Percentiles rank a stretch among this genome's conserved stretches.
These are phyloP conservation scores for Globisporangium emineosum DNA, from an alignment of 352 stramenopile genomes.

Conservation along the genomic window DNA sequence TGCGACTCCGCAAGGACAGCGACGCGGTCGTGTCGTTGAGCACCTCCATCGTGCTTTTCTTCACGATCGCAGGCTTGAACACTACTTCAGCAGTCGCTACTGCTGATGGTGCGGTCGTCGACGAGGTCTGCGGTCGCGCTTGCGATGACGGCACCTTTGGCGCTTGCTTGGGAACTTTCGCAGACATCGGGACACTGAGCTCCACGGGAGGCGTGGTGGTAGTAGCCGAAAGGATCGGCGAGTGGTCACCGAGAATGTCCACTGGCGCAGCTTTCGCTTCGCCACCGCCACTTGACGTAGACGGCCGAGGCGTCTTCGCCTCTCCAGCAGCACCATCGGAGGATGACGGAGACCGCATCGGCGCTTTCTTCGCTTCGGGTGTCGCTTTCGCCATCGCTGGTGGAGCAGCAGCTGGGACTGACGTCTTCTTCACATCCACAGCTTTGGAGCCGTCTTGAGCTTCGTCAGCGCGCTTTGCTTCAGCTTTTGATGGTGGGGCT, in stretches of 20 bases:
- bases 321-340: constrained; percentile 1
- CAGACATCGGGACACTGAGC: constrained; percentile 10
- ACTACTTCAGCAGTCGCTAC: neutral
- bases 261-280: constrained; percentile 29
- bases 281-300: neutral
- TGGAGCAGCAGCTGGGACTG: neutral
- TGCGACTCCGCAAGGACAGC: constrained; percentile 24
- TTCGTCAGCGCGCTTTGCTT: constrained; percentile 24
- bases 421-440: constrained; percentile 6
- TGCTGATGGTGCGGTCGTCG: neutral
- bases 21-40: constrained; percentile 55
- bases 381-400: constrained; percentile 6
- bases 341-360: neutral
- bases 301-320: constrained; percentile 13
- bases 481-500: constrained; percentile 13
- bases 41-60: constrained; percentile 74
- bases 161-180: constrained; percentile 27
- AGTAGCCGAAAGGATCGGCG: constrained; percentile 23
- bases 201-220: constrained; percentile 12
- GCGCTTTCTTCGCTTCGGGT: constrained; percentile 3
- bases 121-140: constrained; percentile 3
- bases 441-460: neutral
- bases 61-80: constrained; percentile 27
- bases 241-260: constrained; percentile 41
- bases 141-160: neutral